Base-by-base conservation (phyloP, 768 basidiomycete species). In the Lactarius trivialis region DNA sequence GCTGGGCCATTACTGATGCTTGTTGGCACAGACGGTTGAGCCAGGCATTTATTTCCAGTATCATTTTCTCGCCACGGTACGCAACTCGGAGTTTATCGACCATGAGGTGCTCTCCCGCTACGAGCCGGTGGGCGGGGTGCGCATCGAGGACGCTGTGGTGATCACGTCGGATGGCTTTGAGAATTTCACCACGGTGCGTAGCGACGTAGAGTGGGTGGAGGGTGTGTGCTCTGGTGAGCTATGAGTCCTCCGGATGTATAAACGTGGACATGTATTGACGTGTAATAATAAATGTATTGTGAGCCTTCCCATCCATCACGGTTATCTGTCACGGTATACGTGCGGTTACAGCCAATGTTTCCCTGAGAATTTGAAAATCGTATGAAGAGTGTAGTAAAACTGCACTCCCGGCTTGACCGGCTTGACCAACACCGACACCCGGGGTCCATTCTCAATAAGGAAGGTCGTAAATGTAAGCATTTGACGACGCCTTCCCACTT, bases 71-170 rank as follows among this genome's bases (percentile, higher is more conserved):
- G 79, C 81, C 5, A 77, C 85, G 9, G 78, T 85, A 48, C 81
- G 84, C 49, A 74, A 81, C 68, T 85, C 87, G 32, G 77, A 76
- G 61, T 79, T 85, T 68, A 84, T 98, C 65, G 78, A 94, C 70
- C 81, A 83, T 43, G 85, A 81, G 15, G 80, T 88, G 26, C 75
- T 95, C 62, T 78, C 79, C 71, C 74, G 76, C 60, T 98, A 93
- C 69, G 85, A 91, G 69, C 74, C 76, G 36, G 90, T 98, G 26
- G 96, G 96, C 15, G 96, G 95, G 0, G 89, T 98, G 2, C 77
- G 95, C 55, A 95, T 98, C 65, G 96, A 98, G 73, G 96, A 98
- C 71, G 93, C 89, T 32, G 81, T 98, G 4, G 73, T 91, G 7
- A 85, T 99, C 64, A 92, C 85, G 11, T 73, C 78, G 60, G 77